Base-by-base conservation (phyloP, 2,329 filamentous ascomycete species). In the Curvularia hawaiiensis region DNA sequence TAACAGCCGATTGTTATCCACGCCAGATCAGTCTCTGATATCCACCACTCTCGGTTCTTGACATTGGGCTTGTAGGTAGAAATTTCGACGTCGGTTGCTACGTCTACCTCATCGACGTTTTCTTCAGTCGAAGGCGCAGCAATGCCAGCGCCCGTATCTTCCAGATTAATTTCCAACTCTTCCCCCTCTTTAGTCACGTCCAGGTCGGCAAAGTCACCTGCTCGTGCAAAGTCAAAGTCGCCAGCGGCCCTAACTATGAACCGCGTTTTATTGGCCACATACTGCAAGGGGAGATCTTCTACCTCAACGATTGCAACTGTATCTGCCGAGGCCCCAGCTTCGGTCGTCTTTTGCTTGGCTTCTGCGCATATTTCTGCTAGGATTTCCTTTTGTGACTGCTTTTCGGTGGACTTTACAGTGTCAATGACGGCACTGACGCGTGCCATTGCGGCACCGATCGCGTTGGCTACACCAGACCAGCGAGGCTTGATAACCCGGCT, bases 401-500 rank as follows among this genome's bases (percentile, higher is more conserved):
- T 70, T 39, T 77, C 74, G 0, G 73, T 77, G 1, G 73, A 77
- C 48, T 76, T 72, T 6, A 80, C 68, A 0, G 75, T 78, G 11
- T 78, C 73, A 1, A 82, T 81, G 16, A 74, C 67, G 31, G 68
- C 65, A 56, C 83, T 86, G 2, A 88, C 84, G 39, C 84, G 77
- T 1, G 85, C 84, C 56, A 85, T 86, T 0, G 86, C 86, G 9
- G 86, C 86, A 1, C 86, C 86, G 10, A 89, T 85, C 0, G 86
- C 86, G 65, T 89, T 89, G 9, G 87, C 86, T 1, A 88, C 84
- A 3, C 80, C 81, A 2, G 84, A 82, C 77, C 80, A 86, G 40
- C 80, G 75, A 0, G 85, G 85, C 60, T 83, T 85, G 44, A 86
- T 71, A 1, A 88, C 83, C 31, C 74, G 77, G 58, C 82, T 84